Percentiles rank a stretch among this genome's conserved stretches.
phyloP scores from a whole-genome alignment of 345 rosid species.

The Viola odorata region DNA sequence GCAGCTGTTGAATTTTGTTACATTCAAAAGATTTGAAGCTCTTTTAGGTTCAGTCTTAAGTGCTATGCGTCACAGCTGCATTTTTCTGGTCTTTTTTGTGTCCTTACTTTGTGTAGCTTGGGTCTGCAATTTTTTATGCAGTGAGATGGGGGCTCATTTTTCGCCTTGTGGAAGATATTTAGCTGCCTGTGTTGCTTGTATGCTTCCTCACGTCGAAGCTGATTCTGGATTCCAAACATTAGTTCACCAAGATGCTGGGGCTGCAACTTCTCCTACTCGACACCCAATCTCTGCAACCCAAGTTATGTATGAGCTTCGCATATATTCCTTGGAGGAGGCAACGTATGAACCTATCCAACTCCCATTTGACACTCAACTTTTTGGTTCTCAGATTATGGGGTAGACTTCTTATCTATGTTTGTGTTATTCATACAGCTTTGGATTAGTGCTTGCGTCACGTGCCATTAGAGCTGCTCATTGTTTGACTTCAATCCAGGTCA shows the following conservation, averaged over 20 bases:
- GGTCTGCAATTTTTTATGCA: slow-evolving; percentile 32
- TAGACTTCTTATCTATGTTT: slow-evolving; percentile 10
- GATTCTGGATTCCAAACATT: slow-evolving; percentile 67
- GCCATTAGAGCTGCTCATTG: slow-evolving; percentile 96
- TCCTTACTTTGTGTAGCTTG: slow-evolving; percentile 9
- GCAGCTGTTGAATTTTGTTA: neutral
- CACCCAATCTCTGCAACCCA: slow-evolving; percentile 90
- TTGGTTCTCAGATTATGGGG: slow-evolving; percentile 4
- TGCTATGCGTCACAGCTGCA: slow-evolving; percentile 1
- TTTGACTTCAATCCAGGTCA: slow-evolving; percentile 95
- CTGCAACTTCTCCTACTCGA: slow-evolving; percentile 87
- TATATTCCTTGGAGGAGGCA: slow-evolving; percentile 89
- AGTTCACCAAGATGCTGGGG: slow-evolving; percentile 63
- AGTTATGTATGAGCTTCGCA: slow-evolving; percentile 94
- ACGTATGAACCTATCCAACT: slow-evolving; percentile 46
- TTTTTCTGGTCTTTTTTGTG: neutral
- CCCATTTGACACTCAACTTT: neutral
- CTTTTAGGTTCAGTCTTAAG: neutral
- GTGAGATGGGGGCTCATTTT: slow-evolving; percentile 99
- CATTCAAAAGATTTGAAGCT: neutral
- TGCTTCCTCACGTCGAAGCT: slow-evolving; percentile 72
- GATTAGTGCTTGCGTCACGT: slow-evolving; percentile 76
- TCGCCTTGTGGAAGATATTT: slow-evolving; percentile 98
- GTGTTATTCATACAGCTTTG: slow-evolving; percentile 53
- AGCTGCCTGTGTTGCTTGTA: slow-evolving; percentile 96